Percentiles rank a stretch among this genome's conserved stretches.
These are phyloP conservation scores for Cladosporium sp. DNA, from an alignment of 2,329 filamentous ascomycete species.

Conservation along the genomic window DNA sequence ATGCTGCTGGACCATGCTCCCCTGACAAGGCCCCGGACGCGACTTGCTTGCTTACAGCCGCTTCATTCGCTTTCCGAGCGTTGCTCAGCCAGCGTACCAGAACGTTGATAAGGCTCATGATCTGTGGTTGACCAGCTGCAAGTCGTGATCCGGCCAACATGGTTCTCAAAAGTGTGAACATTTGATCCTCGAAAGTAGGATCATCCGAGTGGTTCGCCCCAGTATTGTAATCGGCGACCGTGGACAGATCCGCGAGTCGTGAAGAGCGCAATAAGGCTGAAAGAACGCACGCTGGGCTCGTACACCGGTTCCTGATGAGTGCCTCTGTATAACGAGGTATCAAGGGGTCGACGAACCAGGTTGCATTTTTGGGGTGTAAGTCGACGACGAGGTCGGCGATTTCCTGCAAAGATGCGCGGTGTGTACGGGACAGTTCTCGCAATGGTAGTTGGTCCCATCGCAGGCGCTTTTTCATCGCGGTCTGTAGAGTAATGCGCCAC, in stretches of 20 bases:
- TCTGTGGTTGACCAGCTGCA: slow-evolving; percentile 25
- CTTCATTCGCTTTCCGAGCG: slow-evolving; percentile 28
- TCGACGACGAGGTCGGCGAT: slow-evolving; percentile 31
- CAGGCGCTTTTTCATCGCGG: not conserved
- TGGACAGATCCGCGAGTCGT: slow-evolving; percentile 21
- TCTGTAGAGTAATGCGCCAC: slow-evolving; percentile 10
- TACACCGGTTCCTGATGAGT: slow-evolving; percentile 29
- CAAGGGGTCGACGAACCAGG: slow-evolving; percentile 33
- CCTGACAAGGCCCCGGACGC: slow-evolving; percentile 32
- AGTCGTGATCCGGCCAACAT: slow-evolving; percentile 30
- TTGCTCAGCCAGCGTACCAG: slow-evolving; percentile 35
- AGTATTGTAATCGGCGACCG: not conserved
- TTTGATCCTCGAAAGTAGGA: slow-evolving; percentile 37
- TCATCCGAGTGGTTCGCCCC: not conserved
- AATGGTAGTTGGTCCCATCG: slow-evolving; percentile 23
- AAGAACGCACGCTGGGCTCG: slow-evolving; percentile 34
- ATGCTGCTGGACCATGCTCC: slow-evolving; percentile 29
- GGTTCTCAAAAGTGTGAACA: slow-evolving; percentile 35
- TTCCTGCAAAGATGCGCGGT: slow-evolving; percentile 24
- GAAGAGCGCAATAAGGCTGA: slow-evolving; percentile 35
- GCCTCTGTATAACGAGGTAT: slow-evolving; percentile 33
- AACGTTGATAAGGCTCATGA: slow-evolving; percentile 29
- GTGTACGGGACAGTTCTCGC: slow-evolving; percentile 24
- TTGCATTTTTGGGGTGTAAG: slow-evolving; percentile 24
- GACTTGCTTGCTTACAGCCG: slow-evolving; percentile 36